Conservation (phyloP, 2,329 filamentous ascomycete genomes). For the Arthrobotrys sinensis region DNA sequence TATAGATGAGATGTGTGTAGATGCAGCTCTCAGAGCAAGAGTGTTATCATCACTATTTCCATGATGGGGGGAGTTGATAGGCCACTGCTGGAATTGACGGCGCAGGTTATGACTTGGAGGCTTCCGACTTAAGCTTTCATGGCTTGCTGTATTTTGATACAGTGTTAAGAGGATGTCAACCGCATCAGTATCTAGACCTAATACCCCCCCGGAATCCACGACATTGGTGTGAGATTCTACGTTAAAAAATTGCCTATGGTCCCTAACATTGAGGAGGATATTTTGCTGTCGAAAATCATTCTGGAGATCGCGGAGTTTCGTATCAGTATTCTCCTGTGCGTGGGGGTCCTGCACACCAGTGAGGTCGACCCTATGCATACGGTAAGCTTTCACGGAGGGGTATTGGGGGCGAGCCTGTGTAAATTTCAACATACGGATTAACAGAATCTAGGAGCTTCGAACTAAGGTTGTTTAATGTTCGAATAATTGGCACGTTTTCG, state of each 20-base stretch:
- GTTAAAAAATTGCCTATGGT: slow-evolving; percentile 49
- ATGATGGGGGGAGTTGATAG: not conserved
- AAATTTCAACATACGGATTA: slow-evolving; percentile 71
- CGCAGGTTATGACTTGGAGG: not conserved
- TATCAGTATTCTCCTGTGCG: slow-evolving; percentile 61
- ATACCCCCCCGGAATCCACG: not conserved
- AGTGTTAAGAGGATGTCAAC: slow-evolving; percentile 24
- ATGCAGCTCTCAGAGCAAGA: slow-evolving; percentile 48
- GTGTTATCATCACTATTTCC: not conserved
- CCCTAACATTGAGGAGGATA: slow-evolving; percentile 32
- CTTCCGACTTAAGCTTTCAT: not conserved
- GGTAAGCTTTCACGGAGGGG: not conserved
- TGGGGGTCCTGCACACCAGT: not conserved
- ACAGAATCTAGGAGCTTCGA: slow-evolving; percentile 94
- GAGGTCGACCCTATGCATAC: slow-evolving; percentile 23
- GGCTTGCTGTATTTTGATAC: slow-evolving; percentile 24
- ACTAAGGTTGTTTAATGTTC: slow-evolving; percentile 88
- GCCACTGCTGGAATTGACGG: not conserved
- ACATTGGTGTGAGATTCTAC: not conserved
- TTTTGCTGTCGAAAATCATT: slow-evolving; percentile 34
- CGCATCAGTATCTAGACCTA: not conserved
- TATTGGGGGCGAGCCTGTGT: not conserved
- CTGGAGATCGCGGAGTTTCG: slow-evolving; percentile 35
- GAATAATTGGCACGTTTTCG: slow-evolving; percentile 88
- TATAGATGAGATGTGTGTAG: slow-evolving; percentile 57